Percentiles rank a stretch among this genome's conserved stretches.
phyloP scores from a whole-genome alignment of 805 yeast genomes.

The Lipomyces sp. region DNA sequence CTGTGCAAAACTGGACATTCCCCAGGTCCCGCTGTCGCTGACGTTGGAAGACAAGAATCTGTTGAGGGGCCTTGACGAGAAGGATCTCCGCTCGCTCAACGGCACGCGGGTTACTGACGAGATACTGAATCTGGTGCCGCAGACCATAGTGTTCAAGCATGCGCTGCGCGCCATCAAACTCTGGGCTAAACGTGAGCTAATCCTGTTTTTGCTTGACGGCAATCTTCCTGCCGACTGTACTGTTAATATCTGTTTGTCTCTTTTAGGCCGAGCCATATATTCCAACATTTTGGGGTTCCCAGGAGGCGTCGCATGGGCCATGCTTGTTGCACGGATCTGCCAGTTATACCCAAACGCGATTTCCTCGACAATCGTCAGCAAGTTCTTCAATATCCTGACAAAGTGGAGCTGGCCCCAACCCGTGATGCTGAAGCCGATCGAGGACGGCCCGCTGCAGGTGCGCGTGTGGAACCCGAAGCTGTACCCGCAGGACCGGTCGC shows the following conservation, averaged over 20 bases:
- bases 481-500: slow-evolving; percentile 84
- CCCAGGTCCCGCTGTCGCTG: slow-evolving; percentile 74
- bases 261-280: slow-evolving; percentile 76
- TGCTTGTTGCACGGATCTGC: slow-evolving; percentile 97
- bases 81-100: slow-evolving; percentile 81
- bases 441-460: slow-evolving; percentile 95
- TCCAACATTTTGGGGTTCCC: slow-evolving; percentile 97
- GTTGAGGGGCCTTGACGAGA: slow-evolving; percentile 83
- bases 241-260: background rate
- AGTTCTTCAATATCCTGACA: slow-evolving; percentile 79
- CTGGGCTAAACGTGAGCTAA: slow-evolving; percentile 76
- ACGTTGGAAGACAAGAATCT: slow-evolving; percentile 81
- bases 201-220: background rate
- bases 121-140: slow-evolving; percentile 83
- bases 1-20: slow-evolving; percentile 76
- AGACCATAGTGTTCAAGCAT: slow-evolving; percentile 86
- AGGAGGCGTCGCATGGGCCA: slow-evolving; percentile 99
- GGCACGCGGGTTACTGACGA: slow-evolving; percentile 98
- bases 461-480: slow-evolving; percentile 95
- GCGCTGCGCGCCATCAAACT: slow-evolving; percentile 88
- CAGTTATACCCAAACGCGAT: slow-evolving; percentile 96
- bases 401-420: slow-evolving; percentile 99
- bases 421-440: slow-evolving; percentile 84
- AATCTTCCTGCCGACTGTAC: background rate
- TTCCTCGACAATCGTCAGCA: slow-evolving; percentile 83